Percentiles rank a stretch among this genome's conserved stretches.
Conservation (phyloP, 2,329 filamentous ascomycete species). For the Penicillium polonicum region DNA sequence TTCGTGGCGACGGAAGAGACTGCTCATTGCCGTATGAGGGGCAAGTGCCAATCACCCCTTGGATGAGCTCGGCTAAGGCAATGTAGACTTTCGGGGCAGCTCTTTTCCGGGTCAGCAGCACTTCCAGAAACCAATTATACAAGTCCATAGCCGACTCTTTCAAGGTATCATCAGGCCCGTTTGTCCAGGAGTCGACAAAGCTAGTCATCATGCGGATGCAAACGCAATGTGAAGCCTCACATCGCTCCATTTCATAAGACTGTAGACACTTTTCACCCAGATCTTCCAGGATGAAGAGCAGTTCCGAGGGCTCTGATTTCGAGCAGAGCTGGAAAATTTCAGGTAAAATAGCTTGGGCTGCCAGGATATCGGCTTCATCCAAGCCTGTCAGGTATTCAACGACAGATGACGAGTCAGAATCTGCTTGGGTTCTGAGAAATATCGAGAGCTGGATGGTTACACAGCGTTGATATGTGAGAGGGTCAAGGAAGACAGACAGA, state of each 20-base stretch:
- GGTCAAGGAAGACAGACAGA: conserved; percentile 32
- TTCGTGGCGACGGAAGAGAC: conserved; percentile 62
- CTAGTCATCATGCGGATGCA: conserved; percentile 68
- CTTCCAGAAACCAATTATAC: conserved; percentile 73
- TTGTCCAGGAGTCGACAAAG: conserved; percentile 63
- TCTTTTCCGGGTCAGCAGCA: conserved; percentile 64
- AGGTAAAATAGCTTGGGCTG: conserved; percentile 33
- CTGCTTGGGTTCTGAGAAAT: conserved; percentile 22
- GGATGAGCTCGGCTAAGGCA: conserved; percentile 65
- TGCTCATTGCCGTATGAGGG: conserved; percentile 64
- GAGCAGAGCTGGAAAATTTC: conserved; percentile 32
- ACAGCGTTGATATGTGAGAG: conserved; percentile 37
- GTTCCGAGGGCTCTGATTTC: conserved; percentile 34
- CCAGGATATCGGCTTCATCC: conserved; percentile 40
- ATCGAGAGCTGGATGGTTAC: conserved; percentile 38
- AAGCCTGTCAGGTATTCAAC: conserved; percentile 39
- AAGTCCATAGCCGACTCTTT: conserved; percentile 69
- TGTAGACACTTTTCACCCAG: conserved; percentile 51
- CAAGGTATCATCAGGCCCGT: conserved; percentile 57
- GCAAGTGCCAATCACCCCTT: conserved; percentile 65
- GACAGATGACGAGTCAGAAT: conserved; percentile 16
- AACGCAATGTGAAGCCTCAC: conserved; percentile 68
- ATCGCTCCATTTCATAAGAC: conserved; percentile 64
- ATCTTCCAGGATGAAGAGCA: conserved; percentile 48
- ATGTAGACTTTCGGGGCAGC: conserved; percentile 69